Base-by-base conservation (phyloP, 2,329 filamentous ascomycete genomes). In the Cercospora janseana region DNA sequence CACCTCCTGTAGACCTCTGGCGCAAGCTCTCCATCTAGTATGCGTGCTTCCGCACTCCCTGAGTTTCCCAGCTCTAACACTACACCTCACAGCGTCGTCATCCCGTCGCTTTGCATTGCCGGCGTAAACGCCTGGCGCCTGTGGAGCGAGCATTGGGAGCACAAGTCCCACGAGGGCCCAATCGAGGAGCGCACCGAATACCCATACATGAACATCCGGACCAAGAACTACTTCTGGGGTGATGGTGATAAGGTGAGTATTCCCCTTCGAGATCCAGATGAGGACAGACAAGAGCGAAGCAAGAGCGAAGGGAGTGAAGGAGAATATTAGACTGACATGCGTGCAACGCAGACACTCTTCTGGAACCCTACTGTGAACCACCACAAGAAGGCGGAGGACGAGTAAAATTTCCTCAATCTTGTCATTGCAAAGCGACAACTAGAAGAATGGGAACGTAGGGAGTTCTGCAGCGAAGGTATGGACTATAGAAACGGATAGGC, bases 331-430 rank as follows among this genome's bases (percentile, higher is more conserved):
- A n/a, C 32, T 38, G 34, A 29, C 24, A 31, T 28, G 15, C 31
- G 4, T 26, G 4, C 29, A 3, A 13, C 13, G 26, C 38, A 77
- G 75, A 77, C 75, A 46, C 64, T 73, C 34, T 78, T 78, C 86
- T 98, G 93, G 93, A 97, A 97, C 76, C 78, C 85, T 61, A 80
- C 79, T 52, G 90, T 96, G 79, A 97, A 97, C 84, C 92, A 95
- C 79, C 90, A 97, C 46, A 53, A 53, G 51, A 40, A 40, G 21
- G n/a, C 35, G 20, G 35, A 40, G 16, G 35, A 40, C 13, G 35
- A 40, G 35, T 40, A 40, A 16, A 26, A n/a, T n/a, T 24, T 2
- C 20, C 3, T 15, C 35, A 13, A 3, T 20, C 20, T 6, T 6
- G 6, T 21, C 10, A 38, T n/a, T n/a, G n/a, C n/a, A n/a, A n/a